These are phyloP conservation scores for Primulina eburnea DNA, from an alignment of 257 asterid species.

Conservation along the genomic window DNA sequence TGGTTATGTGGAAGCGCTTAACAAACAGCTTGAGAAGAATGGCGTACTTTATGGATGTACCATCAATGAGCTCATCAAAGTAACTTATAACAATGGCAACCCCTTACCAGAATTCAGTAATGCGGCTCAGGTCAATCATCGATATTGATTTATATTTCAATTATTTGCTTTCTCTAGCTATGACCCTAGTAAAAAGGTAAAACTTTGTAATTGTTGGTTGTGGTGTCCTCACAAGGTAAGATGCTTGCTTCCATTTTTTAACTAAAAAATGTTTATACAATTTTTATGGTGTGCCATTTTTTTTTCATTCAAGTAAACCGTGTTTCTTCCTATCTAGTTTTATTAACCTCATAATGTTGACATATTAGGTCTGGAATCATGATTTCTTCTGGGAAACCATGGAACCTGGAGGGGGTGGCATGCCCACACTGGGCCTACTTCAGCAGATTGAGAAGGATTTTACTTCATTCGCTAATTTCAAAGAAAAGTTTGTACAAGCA, in stretches of 20 bases:
- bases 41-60: slow-evolving; percentile 71
- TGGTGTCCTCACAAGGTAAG: not conserved
- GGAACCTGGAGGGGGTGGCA: slow-evolving; percentile 87
- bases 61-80: slow-evolving; percentile 69
- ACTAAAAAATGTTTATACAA: slow-evolving; percentile 2
- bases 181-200: not conserved
- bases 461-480: slow-evolving; percentile 67
- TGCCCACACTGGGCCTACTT: slow-evolving; percentile 69
- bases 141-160: not conserved
- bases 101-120: slow-evolving; percentile 80
- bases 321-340: slow-evolving; percentile 9
- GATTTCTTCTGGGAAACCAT: slow-evolving; percentile 97
- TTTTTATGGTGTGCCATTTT: not conserved
- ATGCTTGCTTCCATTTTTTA: not conserved
- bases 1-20: slow-evolving; percentile 71
- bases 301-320: not conserved
- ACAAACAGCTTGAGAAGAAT: slow-evolving; percentile 72
- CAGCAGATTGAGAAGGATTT: slow-evolving; percentile 91
- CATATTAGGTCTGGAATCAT: slow-evolving; percentile 85
- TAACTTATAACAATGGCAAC: slow-evolving; percentile 78
- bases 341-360: slow-evolving; percentile 22
- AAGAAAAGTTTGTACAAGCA: slow-evolving; percentile 63
- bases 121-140: slow-evolving; percentile 78
- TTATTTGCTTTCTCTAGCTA: not conserved
- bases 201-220: not conserved